Evolutionary conservation across 2,329 filamentous ascomycete genomes (phyloP).

Genomic region (Fusarium verrucosum): DNA sequence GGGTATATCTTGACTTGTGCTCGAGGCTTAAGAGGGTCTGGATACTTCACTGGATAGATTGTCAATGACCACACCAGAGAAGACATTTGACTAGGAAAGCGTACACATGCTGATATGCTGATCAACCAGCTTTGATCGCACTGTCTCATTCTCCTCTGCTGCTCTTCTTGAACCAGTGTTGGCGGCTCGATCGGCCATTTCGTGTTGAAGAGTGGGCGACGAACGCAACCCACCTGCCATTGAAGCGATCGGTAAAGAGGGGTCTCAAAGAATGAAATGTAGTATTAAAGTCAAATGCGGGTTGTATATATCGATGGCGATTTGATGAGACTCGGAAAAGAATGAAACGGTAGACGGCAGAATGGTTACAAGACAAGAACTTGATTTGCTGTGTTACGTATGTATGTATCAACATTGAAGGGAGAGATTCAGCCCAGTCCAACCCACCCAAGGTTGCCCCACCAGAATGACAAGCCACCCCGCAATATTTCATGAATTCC

Average conservation of each 20-base stretch:
- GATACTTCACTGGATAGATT: slow-evolving; percentile 45
- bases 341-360: not conserved
- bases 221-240: slow-evolving; percentile 37
- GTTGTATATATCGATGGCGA: not conserved
- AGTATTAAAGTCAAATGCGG: not conserved
- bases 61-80: slow-evolving; percentile 17
- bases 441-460: slow-evolving; percentile 25
- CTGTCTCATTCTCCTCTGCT: slow-evolving; percentile 55
- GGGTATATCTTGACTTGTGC: slow-evolving; percentile 50
- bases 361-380: slow-evolving; percentile 18
- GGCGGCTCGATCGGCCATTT: slow-evolving; percentile 36
- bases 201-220: slow-evolving; percentile 32
- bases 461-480: slow-evolving; percentile 40
- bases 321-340: not conserved
- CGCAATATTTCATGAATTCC: slow-evolving; percentile 29
- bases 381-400: slow-evolving; percentile 12
- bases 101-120: slow-evolving; percentile 59
- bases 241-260: not conserved
- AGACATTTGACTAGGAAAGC: slow-evolving; percentile 18
- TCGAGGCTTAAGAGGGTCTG: slow-evolving; percentile 58
- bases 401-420: slow-evolving; percentile 1
- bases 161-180: slow-evolving; percentile 50
- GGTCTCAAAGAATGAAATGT: not conserved
- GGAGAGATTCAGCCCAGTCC: slow-evolving; percentile 13
- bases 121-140: slow-evolving; percentile 54